A percentile compares a stretch with the other conserved stretches of the same genome.
These are phyloP conservation scores for Linnemannia schmuckeri DNA, from an alignment of 192 early-diverging fungal species.

Conservation along the genomic window DNA sequence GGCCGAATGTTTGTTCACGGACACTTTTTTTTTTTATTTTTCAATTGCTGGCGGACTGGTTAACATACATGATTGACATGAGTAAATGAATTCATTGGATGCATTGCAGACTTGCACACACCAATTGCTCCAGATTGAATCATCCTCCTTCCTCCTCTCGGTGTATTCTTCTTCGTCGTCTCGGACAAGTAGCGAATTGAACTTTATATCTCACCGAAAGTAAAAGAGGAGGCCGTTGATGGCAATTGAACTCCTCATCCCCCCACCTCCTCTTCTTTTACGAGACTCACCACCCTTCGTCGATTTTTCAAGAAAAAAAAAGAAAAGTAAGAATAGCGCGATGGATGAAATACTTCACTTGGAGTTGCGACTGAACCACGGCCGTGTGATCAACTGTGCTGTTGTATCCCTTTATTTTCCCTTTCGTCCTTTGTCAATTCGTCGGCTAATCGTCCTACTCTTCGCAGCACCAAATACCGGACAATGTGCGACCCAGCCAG, in stretches of 20 bases:
- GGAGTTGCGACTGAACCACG: background rate
- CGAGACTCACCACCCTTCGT: background rate
- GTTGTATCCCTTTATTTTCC: no score
- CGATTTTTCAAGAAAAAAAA: background rate
- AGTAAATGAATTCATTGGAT: background rate
- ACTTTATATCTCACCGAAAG: background rate
- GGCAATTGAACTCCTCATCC: no score
- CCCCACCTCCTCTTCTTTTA: no score
- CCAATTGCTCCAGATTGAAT: background rate
- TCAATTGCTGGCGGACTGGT: background rate
- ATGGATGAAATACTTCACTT: no score
- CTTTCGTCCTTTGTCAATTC: no score
- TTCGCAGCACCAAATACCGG: no score
- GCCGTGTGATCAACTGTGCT: background rate
- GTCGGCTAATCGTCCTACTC: no score
- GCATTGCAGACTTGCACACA: background rate
- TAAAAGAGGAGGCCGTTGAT: background rate
- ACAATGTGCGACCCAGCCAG: background rate
- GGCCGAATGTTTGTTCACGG: background rate
- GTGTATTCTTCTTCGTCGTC: background rate
- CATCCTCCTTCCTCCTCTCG: background rate
- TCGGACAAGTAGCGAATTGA: background rate
- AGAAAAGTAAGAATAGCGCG: background rate
- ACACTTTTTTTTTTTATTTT: background rate
- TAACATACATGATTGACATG: background rate